Conservation (phyloP, 768 basidiomycete species). For the Phlebiopsis gigantea region DNA sequence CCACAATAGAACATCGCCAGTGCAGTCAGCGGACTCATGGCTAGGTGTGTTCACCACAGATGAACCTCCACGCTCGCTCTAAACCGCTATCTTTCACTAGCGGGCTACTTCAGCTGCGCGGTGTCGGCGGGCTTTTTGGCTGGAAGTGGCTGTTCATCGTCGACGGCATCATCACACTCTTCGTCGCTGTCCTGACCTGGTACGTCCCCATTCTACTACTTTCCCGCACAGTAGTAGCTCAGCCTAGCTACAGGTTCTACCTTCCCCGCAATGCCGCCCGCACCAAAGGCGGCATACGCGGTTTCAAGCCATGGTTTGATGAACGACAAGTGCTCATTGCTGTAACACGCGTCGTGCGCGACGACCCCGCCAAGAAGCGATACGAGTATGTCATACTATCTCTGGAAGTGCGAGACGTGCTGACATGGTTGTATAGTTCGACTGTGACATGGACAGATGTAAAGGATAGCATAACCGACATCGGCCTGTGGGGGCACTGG, state of each 20-base stretch:
- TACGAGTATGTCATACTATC: not conserved
- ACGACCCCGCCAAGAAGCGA: not conserved
- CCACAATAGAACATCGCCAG: not conserved
- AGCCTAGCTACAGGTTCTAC: not conserved
- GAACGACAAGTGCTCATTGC: not conserved
- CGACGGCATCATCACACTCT: not conserved
- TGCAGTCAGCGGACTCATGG: not conserved
- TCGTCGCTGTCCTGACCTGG: not conserved
- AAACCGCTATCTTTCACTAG: not conserved
- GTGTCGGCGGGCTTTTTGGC: not conserved
- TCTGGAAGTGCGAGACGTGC: not conserved
- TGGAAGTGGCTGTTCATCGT: not conserved
- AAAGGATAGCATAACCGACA: not conserved
- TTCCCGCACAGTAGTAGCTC: no score
- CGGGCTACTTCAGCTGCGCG: not conserved
- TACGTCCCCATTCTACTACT: not conserved
- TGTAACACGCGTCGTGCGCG: not conserved
- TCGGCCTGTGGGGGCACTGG: not conserved
- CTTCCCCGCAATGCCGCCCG: not conserved
- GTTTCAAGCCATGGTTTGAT: not conserved
- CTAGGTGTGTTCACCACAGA: not conserved
- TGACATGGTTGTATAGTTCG: not conserved
- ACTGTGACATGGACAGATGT: not conserved
- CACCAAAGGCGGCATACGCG: not conserved
- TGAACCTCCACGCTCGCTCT: not conserved